Evolutionary conservation across 2,329 filamentous ascomycete species (phyloP).

Genomic region (Botryotinia narcissicola): DNA sequence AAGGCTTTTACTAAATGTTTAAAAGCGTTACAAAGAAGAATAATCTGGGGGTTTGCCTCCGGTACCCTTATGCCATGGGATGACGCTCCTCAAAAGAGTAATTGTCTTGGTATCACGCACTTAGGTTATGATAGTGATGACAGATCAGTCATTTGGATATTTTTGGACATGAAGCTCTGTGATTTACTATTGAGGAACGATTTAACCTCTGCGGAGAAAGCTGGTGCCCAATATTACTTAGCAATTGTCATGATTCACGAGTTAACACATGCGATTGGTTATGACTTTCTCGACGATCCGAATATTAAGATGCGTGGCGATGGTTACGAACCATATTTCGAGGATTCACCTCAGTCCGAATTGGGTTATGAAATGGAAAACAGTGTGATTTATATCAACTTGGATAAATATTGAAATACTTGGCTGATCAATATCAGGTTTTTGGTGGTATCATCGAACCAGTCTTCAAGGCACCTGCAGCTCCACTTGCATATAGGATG

Average conservation of each 20-base stretch:
- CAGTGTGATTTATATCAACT: neutral
- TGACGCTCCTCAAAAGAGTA: rapidly evolving
- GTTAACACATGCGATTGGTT: neutral
- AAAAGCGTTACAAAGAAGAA: neutral
- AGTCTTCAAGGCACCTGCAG: neutral
- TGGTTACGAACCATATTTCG: slow-evolving; percentile 6
- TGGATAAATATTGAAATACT: neutral
- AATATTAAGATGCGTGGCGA: neutral
- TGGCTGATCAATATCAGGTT: neutral
- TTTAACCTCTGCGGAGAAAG: slow-evolving; percentile 11
- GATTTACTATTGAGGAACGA: slow-evolving; percentile 5
- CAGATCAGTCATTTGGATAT: neutral
- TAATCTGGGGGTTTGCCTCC: neutral
- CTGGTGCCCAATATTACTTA: neutral
- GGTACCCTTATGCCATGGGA: neutral
- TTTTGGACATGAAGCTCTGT: neutral
- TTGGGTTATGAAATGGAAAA: slow-evolving; percentile 15
- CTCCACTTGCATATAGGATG: slow-evolving; percentile 12
- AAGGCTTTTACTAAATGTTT: neutral
- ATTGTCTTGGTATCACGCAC: neutral
- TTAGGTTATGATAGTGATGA: neutral
- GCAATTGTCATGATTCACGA: slow-evolving; percentile 10
- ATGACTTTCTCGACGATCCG: neutral
- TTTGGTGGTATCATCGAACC: slow-evolving; percentile 17
- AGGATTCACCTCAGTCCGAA: slow-evolving; percentile 7